Conservation (phyloP, 2,329 filamentous ascomycete genomes). For the Stagonosporopsis cucurbitacearum region DNA sequence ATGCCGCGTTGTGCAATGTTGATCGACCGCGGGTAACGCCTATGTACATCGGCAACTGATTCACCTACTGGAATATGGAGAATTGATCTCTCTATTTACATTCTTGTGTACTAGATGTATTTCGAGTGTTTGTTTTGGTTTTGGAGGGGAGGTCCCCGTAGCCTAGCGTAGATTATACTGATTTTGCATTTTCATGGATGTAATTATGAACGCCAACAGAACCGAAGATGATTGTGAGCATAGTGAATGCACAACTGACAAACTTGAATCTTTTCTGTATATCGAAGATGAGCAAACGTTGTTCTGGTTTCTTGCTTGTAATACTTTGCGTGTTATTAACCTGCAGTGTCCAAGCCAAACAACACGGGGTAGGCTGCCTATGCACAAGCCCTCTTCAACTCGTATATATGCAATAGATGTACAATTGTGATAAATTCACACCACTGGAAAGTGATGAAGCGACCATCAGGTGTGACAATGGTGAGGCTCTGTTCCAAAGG, state of each 20-base stretch:
- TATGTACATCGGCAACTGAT: background rate
- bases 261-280: too few species aligned
- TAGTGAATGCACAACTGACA: too few species aligned
- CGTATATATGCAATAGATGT: too few species aligned
- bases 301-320: too few species aligned
- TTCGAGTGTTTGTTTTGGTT: background rate
- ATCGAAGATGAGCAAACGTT: too few species aligned
- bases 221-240: too few species aligned
- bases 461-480: slow-evolving; percentile 11
- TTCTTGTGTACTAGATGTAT: background rate
- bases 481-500: background rate
- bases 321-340: too few species aligned
- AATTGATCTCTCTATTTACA: too few species aligned
- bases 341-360: too few species aligned
- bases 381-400: too few species aligned
- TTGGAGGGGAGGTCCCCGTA: background rate
- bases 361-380: too few species aligned
- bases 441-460: background rate
- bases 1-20: slow-evolving; percentile 3
- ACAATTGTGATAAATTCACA: background rate
- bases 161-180: background rate
- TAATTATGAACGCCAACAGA: background rate
- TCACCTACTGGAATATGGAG: background rate
- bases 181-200: background rate
- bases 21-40: background rate